These are phyloP conservation scores for Globisporangium orthogonon DNA, from an alignment of 352 stramenopile genomes.

Conservation along the genomic window DNA sequence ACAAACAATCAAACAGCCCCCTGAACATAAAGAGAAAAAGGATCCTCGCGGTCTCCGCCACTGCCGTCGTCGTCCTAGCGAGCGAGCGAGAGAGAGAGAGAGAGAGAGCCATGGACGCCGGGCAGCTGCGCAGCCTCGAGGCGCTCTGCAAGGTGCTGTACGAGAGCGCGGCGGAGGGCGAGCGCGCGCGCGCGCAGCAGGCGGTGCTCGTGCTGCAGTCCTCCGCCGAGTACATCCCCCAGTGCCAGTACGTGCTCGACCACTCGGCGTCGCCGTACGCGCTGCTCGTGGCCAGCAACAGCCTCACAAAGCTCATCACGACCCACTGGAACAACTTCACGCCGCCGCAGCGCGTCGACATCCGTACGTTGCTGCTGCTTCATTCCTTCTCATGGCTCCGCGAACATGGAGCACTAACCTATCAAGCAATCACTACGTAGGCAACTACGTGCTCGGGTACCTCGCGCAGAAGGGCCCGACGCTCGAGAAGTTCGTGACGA, in stretches of 20 bases:
- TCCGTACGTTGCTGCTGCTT: constrained; percentile 55
- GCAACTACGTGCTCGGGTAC: constrained; percentile 97
- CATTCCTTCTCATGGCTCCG: too few relatives aligned
- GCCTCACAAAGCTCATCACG: constrained; percentile 96
- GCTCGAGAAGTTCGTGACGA: constrained; percentile 94
- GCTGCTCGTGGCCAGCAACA: constrained; percentile 94
- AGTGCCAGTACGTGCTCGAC: constrained; percentile 98
- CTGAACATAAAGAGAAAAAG: background rate
- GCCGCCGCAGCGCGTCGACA: constrained; percentile 83
- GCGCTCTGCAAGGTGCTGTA: constrained; percentile 76
- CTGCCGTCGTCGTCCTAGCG: too few relatives aligned
- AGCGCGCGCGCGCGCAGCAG: constrained; percentile 75
- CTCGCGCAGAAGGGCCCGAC: constrained; percentile 93
- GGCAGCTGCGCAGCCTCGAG: constrained; percentile 74
- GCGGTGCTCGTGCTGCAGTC: constrained; percentile 83
- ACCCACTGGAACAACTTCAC: constrained; percentile 95
- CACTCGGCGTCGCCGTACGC: constrained; percentile 94
- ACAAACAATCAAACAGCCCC: too few relatives aligned
- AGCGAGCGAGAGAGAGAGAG: too few relatives aligned
- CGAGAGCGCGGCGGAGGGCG: constrained; percentile 63
- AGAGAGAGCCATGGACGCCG: constrained; percentile 48
- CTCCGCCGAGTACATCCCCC: constrained; percentile 96
- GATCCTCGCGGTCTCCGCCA: background rate
- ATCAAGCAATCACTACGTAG: constrained; percentile 16
- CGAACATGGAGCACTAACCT: too few relatives aligned